Evolutionary conservation across 2,329 filamentous ascomycete genomes (phyloP), one percentile per base, ranked within the genome.

Genomic region (Fusarium virguliforme): DNA sequence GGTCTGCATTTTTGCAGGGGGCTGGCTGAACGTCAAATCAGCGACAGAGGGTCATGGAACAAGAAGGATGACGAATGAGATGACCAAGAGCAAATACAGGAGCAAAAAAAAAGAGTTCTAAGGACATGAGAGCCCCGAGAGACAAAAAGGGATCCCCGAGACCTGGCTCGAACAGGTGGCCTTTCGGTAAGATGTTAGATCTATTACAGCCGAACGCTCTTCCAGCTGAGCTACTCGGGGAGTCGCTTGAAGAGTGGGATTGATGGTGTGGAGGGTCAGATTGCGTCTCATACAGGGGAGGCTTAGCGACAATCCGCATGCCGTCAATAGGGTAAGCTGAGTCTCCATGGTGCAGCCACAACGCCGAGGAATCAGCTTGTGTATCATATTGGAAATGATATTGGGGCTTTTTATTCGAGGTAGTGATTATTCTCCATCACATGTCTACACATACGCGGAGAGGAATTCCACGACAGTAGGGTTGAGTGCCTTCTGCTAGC

Each of bases 161-260:
- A 70, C 68, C 68, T 70, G 68, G 68, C 70, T 70, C 68, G 68
- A 70, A 70, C 68, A 70, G 70, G 68, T 70, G 68, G 70, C 68
- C 68, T 70, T 70, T 70, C 68, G 68, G 68, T 70, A 65, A 67
- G 53, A 60, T 55, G 51, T 15, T 34, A 48, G 6, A 46, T 41
- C 68, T 48, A 37, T 70, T 70, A 70, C 68, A 70, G 67, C 68
- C 68, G 68, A 70, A 70, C 68, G 68, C 68, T 70, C 68, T 70
- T 70, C 68, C 68, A 70, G 68, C 68, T 70, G 68, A 70, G 68
- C 68, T 70, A 70, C 70, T 70, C 68, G 68, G 68, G 68, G 68
- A 71, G 24, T 54, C 58, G 51, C 48, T 18, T 18, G 18, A 18
- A 18, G 18, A 2, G 18, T 18, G 18, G 18, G 18, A 18, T 18